A percentile compares a stretch with the other conserved stretches of the same genome.
Evolutionary conservation across 257 asterid genomes (phyloP).

Genomic region (Avicennia marina): DNA sequence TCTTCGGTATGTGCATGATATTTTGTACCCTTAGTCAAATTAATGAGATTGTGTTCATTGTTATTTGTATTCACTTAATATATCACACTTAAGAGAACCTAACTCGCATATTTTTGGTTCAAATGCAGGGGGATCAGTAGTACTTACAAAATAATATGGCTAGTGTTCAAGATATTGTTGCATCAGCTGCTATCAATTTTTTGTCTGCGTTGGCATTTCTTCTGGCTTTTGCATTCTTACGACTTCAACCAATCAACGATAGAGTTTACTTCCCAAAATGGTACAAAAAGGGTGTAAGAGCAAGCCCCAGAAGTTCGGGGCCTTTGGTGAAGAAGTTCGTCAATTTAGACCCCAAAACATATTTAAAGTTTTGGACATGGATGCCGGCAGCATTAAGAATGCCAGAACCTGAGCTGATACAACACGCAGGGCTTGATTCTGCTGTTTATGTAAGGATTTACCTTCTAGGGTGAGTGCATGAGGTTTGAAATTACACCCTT

Average conservation of each 20-base stretch:
- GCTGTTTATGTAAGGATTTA: slow-evolving; percentile 90
- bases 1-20: too few species aligned
- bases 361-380: slow-evolving; percentile 84
- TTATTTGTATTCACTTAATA: too few species aligned
- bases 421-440: slow-evolving; percentile 92
- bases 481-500: too few species aligned
- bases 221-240: slow-evolving; percentile 73
- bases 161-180: slow-evolving; percentile 56
- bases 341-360: slow-evolving; percentile 56
- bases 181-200: slow-evolving; percentile 75
- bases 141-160: too few species aligned
- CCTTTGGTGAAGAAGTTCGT: slow-evolving; percentile 49
- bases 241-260: slow-evolving; percentile 87
- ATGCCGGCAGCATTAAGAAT: slow-evolving; percentile 95
- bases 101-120: too few species aligned
- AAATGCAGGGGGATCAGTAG: too few species aligned
- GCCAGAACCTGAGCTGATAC: slow-evolving; percentile 93
- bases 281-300: slow-evolving; percentile 87
- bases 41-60: too few species aligned
- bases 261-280: slow-evolving; percentile 95
- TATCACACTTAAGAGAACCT: too few species aligned
- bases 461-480: slow-evolving; percentile 77
- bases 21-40: too few species aligned
- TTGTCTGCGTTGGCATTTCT: slow-evolving; percentile 77
- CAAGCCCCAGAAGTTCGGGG: slow-evolving; percentile 75